Conservation (phyloP, 2,329 filamentous ascomycete species). For the Rugonectria rugulosa region DNA sequence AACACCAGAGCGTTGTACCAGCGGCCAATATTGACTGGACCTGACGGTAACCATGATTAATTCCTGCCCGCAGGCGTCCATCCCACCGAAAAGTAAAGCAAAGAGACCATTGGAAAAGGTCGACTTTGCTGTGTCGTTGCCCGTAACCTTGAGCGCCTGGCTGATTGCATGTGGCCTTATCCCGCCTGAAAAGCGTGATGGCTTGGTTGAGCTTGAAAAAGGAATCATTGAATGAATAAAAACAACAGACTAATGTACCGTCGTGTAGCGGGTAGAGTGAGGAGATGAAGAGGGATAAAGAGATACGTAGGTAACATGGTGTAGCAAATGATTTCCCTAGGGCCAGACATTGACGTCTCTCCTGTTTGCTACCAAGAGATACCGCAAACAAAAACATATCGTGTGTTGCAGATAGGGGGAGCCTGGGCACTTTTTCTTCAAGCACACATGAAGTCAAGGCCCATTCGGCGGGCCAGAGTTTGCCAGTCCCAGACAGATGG, state of each 20-base stretch:
- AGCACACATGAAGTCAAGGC: conserved; percentile 63
- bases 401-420: conserved; percentile 8
- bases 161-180: background rate
- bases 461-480: conserved; percentile 59
- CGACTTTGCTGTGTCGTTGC: conserved; percentile 6
- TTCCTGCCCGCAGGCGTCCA: background rate
- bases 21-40: too few species aligned
- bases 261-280: conserved; percentile 6
- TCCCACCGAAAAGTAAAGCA: background rate
- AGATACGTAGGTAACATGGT: conserved; percentile 11
- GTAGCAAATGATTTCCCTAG: background rate
- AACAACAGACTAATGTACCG: conserved; percentile 25
- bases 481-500: conserved; percentile 71
- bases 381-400: conserved; percentile 17
- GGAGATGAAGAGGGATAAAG: conserved; percentile 15
- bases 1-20: too few species aligned
- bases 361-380: conserved; percentile 10
- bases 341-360: background rate
- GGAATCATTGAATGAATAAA: conserved; percentile 9
- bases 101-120: background rate
- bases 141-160: conserved; percentile 4
- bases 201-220: background rate
- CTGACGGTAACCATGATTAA: too few species aligned
- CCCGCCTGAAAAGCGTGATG: conserved; percentile 5
- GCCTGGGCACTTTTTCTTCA: too few species aligned